Conservation (phyloP, 768 basidiomycete genomes). For the Leucogyrophana mollusca region DNA sequence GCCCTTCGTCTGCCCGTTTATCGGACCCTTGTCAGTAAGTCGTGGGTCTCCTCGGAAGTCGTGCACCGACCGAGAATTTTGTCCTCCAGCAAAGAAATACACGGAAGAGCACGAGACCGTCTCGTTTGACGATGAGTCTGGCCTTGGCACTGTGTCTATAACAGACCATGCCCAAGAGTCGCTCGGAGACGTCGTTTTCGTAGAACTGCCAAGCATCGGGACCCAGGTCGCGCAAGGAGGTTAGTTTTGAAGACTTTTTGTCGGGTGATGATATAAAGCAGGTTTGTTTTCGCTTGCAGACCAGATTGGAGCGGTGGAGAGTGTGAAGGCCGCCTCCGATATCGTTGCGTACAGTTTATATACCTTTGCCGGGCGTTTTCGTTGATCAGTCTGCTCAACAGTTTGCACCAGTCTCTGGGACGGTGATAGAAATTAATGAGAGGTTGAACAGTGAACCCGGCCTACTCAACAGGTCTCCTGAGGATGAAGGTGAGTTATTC, state of each 20-base stretch:
- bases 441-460: constrained; percentile 64
- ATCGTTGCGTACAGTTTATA: constrained; percentile 57
- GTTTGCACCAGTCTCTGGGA: constrained; percentile 94
- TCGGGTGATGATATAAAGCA: background rate
- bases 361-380: constrained; percentile 1
- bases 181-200: constrained; percentile 96
- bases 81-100: constrained; percentile 67
- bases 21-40: constrained; percentile 28
- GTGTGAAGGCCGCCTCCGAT: constrained; percentile 95
- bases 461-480: constrained; percentile 85
- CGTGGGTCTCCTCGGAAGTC: too few relatives aligned
- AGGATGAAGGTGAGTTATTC: constrained; percentile 65
- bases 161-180: constrained; percentile 91
- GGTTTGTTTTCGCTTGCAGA: constrained; percentile 43
- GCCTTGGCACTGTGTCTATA: constrained; percentile 79
- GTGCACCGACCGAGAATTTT: background rate
- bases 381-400: constrained; percentile 27
- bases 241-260: constrained; percentile 36
- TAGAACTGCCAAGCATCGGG: constrained; percentile 78
- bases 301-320: constrained; percentile 89
- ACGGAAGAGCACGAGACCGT: constrained; percentile 89
- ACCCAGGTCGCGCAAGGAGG: constrained; percentile 69
- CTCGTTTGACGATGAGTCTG: constrained; percentile 71
- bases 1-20: constrained; percentile 6
- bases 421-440: constrained; percentile 77